Evolutionary conservation across 768 basidiomycete genomes (phyloP).

Genomic region (Suillus subluteus): DNA sequence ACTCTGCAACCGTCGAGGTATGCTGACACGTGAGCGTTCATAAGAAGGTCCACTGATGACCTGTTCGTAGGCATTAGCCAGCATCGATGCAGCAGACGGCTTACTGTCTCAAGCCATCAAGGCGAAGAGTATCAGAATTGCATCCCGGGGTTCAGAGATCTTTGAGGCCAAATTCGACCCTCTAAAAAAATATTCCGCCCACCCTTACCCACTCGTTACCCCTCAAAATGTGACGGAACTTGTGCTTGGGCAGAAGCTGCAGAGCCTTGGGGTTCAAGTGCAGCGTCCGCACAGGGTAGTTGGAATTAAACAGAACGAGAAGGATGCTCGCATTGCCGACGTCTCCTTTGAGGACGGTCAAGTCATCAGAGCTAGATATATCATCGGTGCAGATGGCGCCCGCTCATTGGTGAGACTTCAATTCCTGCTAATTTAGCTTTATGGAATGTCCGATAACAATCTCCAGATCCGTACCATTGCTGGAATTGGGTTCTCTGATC

Average conservation of each 20-base stretch:
- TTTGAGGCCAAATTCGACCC: constrained; percentile 34
- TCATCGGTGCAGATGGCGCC: constrained; percentile 56
- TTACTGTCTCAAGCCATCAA: constrained; percentile 35
- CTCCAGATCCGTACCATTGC: constrained; percentile 45
- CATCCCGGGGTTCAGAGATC: constrained; percentile 34
- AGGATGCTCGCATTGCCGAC: constrained; percentile 34
- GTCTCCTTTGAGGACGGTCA: constrained; percentile 52
- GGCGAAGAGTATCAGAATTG: constrained; percentile 29
- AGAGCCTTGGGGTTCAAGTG: constrained; percentile 37
- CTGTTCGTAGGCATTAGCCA: constrained; percentile 46
- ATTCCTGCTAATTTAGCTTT: neutral
- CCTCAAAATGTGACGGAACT: constrained; percentile 50
- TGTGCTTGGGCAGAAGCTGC: constrained; percentile 39
- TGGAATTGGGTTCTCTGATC: constrained; percentile 49
- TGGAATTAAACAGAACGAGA: constrained; percentile 36
- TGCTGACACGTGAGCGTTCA: neutral
- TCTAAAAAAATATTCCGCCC: constrained; percentile 44
- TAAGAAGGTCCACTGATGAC: neutral
- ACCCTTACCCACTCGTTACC: constrained; percentile 46
- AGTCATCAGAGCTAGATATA: constrained; percentile 45
- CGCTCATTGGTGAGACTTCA: constrained; percentile 42
- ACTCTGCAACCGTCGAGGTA: constrained; percentile 55
- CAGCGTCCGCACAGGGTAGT: constrained; percentile 43
- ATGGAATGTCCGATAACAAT: neutral
- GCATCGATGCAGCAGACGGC: constrained; percentile 40